phyloP scores from a whole-genome alignment of 305 asterid species.

The Fraxinus sp. region DNA sequence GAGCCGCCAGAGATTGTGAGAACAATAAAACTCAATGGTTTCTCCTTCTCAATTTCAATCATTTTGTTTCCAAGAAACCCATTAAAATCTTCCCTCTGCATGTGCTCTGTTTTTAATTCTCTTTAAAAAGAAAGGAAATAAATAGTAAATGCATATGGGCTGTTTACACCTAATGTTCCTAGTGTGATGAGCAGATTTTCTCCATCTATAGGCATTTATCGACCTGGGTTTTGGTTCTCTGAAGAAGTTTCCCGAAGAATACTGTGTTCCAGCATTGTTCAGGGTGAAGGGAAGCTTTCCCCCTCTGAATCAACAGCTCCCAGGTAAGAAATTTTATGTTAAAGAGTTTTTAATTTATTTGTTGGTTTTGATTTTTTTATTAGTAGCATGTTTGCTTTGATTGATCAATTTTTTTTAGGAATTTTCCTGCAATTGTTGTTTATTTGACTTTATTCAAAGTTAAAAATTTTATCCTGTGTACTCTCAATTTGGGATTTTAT shows the following conservation, averaged over 20 bases:
- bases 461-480: neutral
- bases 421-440: slow-evolving; percentile 7
- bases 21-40: slow-evolving; percentile 5
- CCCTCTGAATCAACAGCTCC: slow-evolving; percentile 44
- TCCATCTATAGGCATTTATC: slow-evolving; percentile 41
- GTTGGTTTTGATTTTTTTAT: slow-evolving; percentile 3
- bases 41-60: slow-evolving; percentile 7
- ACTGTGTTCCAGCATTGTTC: slow-evolving; percentile 50
- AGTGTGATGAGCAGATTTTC: slow-evolving; percentile 37
- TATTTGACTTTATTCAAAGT: neutral
- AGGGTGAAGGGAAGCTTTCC: slow-evolving; percentile 55
- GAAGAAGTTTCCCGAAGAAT: slow-evolving; percentile 34
- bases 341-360: slow-evolving; percentile 10
- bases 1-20: slow-evolving; percentile 28
- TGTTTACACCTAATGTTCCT: slow-evolving; percentile 47
- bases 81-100: neutral
- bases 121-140: neutral
- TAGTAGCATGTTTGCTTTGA: neutral
- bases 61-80: slow-evolving; percentile 14
- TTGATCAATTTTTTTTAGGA: neutral
- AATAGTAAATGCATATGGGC: slow-evolving; percentile 71
- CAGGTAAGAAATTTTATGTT: slow-evolving; percentile 32
- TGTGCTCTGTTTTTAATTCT: slow-evolving; percentile 3
- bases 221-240: slow-evolving; percentile 51
- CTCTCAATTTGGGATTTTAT: neutral